phyloP scores from a whole-genome alignment of 1,139 yeast species.

The Debaryomycetaceae sp. region DNA sequence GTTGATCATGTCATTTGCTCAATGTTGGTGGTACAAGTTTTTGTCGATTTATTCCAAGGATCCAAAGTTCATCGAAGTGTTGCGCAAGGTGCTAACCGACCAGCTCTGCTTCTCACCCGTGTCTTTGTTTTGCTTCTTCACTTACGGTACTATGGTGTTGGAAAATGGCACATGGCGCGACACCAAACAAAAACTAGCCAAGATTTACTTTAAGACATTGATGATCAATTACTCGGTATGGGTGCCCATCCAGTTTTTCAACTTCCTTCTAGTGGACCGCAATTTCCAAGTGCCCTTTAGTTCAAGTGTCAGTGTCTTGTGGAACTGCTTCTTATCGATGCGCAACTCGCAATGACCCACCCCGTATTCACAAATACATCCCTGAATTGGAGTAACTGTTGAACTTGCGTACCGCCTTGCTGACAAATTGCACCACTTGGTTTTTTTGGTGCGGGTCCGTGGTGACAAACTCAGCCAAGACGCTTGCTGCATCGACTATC shows the following conservation, averaged over 20 bases:
- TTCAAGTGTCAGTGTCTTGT: conserved; percentile 80
- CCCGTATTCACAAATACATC: conserved; percentile 28
- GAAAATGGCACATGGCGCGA: conserved; percentile 71
- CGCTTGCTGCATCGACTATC: conserved; percentile 29
- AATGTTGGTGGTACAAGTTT: conserved; percentile 85
- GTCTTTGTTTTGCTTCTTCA: conserved; percentile 74
- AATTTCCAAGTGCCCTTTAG: conserved; percentile 87
- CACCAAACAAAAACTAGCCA: conserved; percentile 57
- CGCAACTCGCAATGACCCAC: conserved; percentile 39
- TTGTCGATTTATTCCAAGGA: conserved; percentile 78
- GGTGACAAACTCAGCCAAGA: conserved; percentile 16
- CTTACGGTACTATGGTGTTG: conserved; percentile 76
- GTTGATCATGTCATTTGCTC: conserved; percentile 72
- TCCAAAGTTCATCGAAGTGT: conserved; percentile 76
- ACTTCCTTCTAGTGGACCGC: conserved; percentile 76
- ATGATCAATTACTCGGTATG: conserved; percentile 82
- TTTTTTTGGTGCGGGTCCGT: conserved; percentile 11
- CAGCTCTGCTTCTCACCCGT: conserved; percentile 87
- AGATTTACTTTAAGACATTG: conserved; percentile 69
- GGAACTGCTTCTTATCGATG: conserved; percentile 90
- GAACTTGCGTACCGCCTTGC: conserved; percentile 30
- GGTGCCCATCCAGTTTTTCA: conserved; percentile 91
- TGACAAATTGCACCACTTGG: conserved; percentile 21
- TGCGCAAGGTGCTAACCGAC: conserved; percentile 84
- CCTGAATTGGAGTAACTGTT: conserved; percentile 35